Percentiles rank a stretch among this genome's conserved stretches.
These are phyloP conservation scores for Sphagnum contortum DNA, from an alignment of 225 moss, liverwort and hornwort genomes.

Conservation along the genomic window DNA sequence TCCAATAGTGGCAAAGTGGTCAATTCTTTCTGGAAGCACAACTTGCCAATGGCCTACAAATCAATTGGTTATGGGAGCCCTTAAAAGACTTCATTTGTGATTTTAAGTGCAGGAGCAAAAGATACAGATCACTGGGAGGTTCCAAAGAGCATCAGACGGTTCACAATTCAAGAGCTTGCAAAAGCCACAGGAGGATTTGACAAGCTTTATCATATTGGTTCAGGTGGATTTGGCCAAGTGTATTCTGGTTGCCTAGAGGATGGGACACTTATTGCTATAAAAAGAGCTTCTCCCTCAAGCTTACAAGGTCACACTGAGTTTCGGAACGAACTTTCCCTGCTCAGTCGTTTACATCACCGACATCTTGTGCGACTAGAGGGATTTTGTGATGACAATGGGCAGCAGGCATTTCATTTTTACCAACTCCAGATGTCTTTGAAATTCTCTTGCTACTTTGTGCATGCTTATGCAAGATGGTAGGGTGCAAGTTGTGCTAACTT, in stretches of 20 bases:
- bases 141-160: slow-evolving; percentile 35
- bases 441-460: not conserved
- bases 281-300: slow-evolving; percentile 39
- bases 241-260: slow-evolving; percentile 50
- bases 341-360: slow-evolving; percentile 62
- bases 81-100: not conserved
- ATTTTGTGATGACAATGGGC: slow-evolving; percentile 45
- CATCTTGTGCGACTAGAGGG: slow-evolving; percentile 66
- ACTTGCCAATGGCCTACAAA: too few species aligned
- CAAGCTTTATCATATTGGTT: slow-evolving; percentile 43
- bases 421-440: not conserved
- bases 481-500: too few species aligned
- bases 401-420: slow-evolving; percentile 34
- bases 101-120: not conserved
- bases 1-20: too few species aligned
- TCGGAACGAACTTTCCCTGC: slow-evolving; percentile 50
- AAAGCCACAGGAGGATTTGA: slow-evolving; percentile 55
- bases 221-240: slow-evolving; percentile 71
- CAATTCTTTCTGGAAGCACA: too few species aligned
- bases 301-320: slow-evolving; percentile 53
- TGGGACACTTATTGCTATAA: slow-evolving; percentile 59
- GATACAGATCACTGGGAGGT: slow-evolving; percentile 24
- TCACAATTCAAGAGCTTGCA: slow-evolving; percentile 42
- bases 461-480: not conserved
- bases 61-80: too few species aligned